phyloP scores from a whole-genome alignment of 805 yeast genomes.

The Saccharomycopsis olivae region DNA sequence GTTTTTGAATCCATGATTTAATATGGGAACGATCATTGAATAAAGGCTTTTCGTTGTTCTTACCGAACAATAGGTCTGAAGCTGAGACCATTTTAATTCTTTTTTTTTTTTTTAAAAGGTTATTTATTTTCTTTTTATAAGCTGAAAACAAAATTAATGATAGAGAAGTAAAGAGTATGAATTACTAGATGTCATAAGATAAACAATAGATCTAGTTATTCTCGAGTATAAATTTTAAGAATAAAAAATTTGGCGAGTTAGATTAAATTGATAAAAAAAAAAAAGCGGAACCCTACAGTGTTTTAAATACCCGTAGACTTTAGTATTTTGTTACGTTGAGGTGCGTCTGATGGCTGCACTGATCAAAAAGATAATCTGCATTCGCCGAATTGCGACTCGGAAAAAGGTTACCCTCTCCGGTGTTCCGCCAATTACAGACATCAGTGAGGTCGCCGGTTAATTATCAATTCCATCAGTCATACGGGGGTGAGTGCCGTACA shows the following conservation, averaged over 20 bases:
- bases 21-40: constrained; percentile 15
- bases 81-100: constrained; percentile 5
- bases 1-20: constrained; percentile 17
- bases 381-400: no score
- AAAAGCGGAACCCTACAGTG: no score
- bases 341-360: no score
- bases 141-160: background rate
- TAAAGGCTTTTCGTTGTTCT: constrained; percentile 11
- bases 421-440: no score
- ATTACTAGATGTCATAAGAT: background rate
- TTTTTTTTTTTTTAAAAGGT: background rate
- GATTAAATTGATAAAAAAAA: background rate
- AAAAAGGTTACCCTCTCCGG: no score
- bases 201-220: no score
- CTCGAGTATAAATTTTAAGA: background rate
- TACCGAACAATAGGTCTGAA: constrained; percentile 9
- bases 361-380: no score
- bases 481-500: background rate
- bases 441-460: no score
- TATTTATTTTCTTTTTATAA: background rate
- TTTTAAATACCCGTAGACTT: no score
- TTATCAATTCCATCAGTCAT: no score
- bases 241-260: background rate
- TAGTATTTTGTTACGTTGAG: no score
- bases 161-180: background rate